Conservation (phyloP, 768 basidiomycete species). For the Vararia minispora region DNA sequence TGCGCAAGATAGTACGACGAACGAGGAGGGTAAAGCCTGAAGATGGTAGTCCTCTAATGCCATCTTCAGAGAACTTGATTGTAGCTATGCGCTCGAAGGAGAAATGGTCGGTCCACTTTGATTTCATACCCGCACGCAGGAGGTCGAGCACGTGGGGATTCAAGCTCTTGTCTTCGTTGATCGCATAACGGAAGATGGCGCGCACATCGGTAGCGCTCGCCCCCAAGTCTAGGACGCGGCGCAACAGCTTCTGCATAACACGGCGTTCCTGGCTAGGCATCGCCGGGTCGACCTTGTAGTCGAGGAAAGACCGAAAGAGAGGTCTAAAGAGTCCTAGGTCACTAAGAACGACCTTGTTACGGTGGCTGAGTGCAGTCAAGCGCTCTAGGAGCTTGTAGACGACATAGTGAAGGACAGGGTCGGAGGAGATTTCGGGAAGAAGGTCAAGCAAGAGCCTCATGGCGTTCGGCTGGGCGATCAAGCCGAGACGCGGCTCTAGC, state of each 20-base stretch:
- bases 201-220: conserved; percentile 54
- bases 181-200: conserved; percentile 45
- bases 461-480: conserved; percentile 48
- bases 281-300: conserved; percentile 13
- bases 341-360: conserved; percentile 60
- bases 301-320: conserved; percentile 38
- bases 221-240: conserved; percentile 67
- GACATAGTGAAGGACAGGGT: conserved; percentile 35
- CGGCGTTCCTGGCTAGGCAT: conserved; percentile 39
- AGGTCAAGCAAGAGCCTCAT: conserved; percentile 49
- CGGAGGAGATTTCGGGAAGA: conserved; percentile 23
- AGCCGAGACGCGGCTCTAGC: conserved; percentile 27
- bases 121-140: conserved; percentile 59
- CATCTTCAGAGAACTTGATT: conserved; percentile 36
- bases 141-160: conserved; percentile 61
- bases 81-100: conserved; percentile 49
- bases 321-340: conserved; percentile 43
- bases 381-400: conserved; percentile 54
- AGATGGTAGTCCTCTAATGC: conserved; percentile 40
- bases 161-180: conserved; percentile 37
- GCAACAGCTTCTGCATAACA: conserved; percentile 48
- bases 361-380: conserved; percentile 47
- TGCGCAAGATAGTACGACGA: conserved; percentile 6
- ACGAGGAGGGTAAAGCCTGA: conserved; percentile 72
- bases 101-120: conserved; percentile 72